phyloP scores from a whole-genome alignment of 2,329 filamentous ascomycete genomes.

The Pseudopyrenochaeta lycopersici region DNA sequence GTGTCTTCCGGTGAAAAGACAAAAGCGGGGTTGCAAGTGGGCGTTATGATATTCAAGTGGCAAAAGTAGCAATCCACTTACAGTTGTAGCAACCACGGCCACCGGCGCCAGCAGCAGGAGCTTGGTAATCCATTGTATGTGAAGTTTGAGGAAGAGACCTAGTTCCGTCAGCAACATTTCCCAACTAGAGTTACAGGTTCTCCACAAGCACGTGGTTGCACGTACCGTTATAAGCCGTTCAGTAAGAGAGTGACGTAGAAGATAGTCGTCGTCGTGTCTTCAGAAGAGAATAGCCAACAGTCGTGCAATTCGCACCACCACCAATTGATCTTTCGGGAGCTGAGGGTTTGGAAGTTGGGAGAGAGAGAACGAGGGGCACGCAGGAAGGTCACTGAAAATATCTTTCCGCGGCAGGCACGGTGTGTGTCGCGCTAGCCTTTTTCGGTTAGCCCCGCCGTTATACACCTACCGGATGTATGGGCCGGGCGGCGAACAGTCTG shows the following conservation, averaged over 20 bases:
- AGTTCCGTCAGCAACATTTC: conserved; percentile 23
- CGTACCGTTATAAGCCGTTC: conserved; percentile 36
- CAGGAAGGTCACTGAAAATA: conserved; percentile 15
- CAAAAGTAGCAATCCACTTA: conserved; percentile 33
- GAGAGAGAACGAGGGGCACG: conserved; percentile 19
- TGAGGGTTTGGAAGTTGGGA: conserved; percentile 17
- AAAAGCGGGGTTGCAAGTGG: conserved; percentile 6
- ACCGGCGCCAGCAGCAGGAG: conserved; percentile 44
- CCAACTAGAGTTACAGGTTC: conserved; percentile 4
- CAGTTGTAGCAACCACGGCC: conserved; percentile 55
- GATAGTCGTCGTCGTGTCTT: conserved; percentile 13
- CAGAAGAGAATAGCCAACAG: conserved; percentile 12
- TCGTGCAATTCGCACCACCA: conserved; percentile 14
- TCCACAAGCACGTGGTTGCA: conserved; percentile 7
- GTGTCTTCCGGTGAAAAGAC: neutral
- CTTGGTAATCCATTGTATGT: conserved; percentile 48
- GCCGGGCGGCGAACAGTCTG: conserved; percentile 6
- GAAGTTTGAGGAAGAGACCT: conserved; percentile 33
- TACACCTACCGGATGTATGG: conserved; percentile 8
- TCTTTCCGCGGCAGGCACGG: conserved; percentile 15
- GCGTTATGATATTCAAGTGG: neutral
- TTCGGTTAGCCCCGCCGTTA: conserved; percentile 15
- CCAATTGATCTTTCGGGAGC: conserved; percentile 24
- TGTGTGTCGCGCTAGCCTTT: conserved; percentile 11
- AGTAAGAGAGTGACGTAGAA: conserved; percentile 29